Evolutionary conservation across 805 yeast species (phyloP).

Genomic region (Candida incommunis): DNA sequence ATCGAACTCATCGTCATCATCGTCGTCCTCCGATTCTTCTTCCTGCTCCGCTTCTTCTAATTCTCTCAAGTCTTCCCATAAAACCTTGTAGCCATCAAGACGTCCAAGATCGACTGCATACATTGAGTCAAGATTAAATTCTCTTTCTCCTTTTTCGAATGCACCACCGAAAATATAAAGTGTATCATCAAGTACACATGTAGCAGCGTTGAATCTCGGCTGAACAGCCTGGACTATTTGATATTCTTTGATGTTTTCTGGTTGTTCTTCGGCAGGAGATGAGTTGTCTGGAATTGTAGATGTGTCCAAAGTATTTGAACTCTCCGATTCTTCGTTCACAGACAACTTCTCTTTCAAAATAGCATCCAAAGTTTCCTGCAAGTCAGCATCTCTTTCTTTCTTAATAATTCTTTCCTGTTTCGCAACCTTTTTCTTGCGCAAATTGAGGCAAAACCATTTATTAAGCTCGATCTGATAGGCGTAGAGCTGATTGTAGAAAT

Average conservation of each 20-base stretch:
- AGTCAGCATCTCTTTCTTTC: constrained; percentile 47
- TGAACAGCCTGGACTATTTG: constrained; percentile 64
- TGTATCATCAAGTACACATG: constrained; percentile 73
- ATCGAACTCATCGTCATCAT: constrained; percentile 15
- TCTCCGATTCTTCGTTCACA: constrained; percentile 15
- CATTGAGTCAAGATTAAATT: constrained; percentile 69
- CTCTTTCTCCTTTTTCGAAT: constrained; percentile 81
- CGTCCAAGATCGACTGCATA: constrained; percentile 77
- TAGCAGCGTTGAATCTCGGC: constrained; percentile 72
- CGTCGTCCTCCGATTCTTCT: constrained; percentile 17
- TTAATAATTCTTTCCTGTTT: constrained; percentile 31
- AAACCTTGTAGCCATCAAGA: constrained; percentile 74
- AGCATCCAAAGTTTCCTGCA: constrained; percentile 62
- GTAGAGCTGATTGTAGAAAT: constrained; percentile 64
- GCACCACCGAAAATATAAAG: constrained; percentile 81
- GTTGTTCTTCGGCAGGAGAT: constrained; percentile 24
- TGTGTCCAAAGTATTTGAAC: constrained; percentile 30
- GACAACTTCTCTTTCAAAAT: constrained; percentile 19
- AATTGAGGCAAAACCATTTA: constrained; percentile 67
- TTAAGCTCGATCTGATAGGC: constrained; percentile 77
- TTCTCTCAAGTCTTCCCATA: constrained; percentile 66
- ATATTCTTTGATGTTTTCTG: constrained; percentile 32
- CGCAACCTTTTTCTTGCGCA: constrained; percentile 39
- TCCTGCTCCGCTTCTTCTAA: constrained; percentile 34
- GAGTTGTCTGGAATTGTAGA: constrained; percentile 20